Conservation (phyloP, 352 stramenopile genomes). For the Pythium aphanidermatum region DNA sequence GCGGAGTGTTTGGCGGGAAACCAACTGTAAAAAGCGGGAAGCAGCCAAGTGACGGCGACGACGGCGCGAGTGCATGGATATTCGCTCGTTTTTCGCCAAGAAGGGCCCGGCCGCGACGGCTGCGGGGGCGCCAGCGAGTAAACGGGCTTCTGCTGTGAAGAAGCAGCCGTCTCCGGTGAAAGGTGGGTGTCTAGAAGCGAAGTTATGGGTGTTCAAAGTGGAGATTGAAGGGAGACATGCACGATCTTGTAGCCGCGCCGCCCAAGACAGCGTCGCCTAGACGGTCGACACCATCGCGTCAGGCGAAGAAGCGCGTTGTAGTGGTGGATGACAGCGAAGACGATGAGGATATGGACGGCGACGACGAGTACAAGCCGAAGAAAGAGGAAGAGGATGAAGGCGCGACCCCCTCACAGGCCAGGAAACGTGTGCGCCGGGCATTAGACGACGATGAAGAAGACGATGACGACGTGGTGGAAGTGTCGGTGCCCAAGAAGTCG, state of each 20-base stretch:
- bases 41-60: not conserved
- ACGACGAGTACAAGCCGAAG: conserved; percentile 14
- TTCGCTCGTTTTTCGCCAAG: conserved; percentile 79
- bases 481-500: conserved; percentile 9
- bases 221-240: too few species aligned
- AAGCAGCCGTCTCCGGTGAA: conserved; percentile 14
- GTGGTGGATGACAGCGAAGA: conserved; percentile 55
- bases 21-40: not conserved
- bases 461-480: conserved; percentile 12
- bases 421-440: conserved; percentile 31
- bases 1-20: conserved; percentile 23
- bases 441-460: conserved; percentile 23
- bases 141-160: conserved; percentile 11
- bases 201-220: too few species aligned
- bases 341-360: conserved; percentile 25
- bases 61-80: conserved; percentile 47
- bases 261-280: conserved; percentile 15
- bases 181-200: not conserved
- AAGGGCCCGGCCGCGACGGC: conserved; percentile 19
- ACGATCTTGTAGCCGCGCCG: too few species aligned
- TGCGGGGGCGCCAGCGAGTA: conserved; percentile 1
- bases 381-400: too few species aligned
- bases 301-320: conserved; percentile 39
- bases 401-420: too few species aligned
- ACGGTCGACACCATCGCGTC: conserved; percentile 20